A percentile compares a stretch with the other conserved stretches of the same genome.
phyloP scores from a whole-genome alignment of 2,329 filamentous ascomycete species.

The Fusarium fracticaudum region DNA sequence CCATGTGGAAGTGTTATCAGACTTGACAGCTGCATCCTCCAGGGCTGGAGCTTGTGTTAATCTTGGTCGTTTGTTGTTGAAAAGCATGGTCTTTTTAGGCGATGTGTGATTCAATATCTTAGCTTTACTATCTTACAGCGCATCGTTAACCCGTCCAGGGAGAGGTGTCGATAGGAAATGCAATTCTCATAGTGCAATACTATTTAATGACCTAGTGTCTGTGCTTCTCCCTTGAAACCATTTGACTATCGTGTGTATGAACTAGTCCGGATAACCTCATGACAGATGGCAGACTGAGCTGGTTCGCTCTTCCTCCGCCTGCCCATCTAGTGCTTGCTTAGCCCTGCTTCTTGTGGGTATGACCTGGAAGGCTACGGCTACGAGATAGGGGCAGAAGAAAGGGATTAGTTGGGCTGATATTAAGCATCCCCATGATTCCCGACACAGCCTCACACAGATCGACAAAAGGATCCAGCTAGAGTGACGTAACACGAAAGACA shows the following conservation, averaged over 20 bases:
- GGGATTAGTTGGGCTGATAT: neutral
- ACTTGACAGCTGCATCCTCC: neutral
- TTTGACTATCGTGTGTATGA: neutral
- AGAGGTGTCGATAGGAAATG: neutral
- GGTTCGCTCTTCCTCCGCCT: neutral
- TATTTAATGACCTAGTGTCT: neutral
- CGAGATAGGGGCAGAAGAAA: neutral
- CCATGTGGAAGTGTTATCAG: conserved; percentile 5
- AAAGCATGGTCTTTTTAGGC: conserved; percentile 8
- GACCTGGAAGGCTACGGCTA: neutral
- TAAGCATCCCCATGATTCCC: conserved; percentile 10
- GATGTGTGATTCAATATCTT: neutral
- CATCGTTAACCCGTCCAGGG: neutral
- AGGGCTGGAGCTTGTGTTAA: conserved; percentile 2
- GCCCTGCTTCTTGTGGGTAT: neutral
- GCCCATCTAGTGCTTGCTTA: neutral
- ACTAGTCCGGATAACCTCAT: neutral
- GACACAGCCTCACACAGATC: conserved; percentile 31
- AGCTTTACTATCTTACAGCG: neutral
- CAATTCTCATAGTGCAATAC: conserved; percentile 3
- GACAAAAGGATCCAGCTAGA: conserved; percentile 19
- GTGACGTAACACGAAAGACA: conserved; percentile 30
- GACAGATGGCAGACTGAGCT: neutral
- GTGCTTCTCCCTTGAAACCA: neutral
- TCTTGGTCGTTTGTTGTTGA: conserved; percentile 5